Evolutionary conservation across 2,329 filamentous ascomycete species (phyloP), one percentile per base, ranked within the genome.

Genomic region (Dothideomycetes sp.): DNA sequence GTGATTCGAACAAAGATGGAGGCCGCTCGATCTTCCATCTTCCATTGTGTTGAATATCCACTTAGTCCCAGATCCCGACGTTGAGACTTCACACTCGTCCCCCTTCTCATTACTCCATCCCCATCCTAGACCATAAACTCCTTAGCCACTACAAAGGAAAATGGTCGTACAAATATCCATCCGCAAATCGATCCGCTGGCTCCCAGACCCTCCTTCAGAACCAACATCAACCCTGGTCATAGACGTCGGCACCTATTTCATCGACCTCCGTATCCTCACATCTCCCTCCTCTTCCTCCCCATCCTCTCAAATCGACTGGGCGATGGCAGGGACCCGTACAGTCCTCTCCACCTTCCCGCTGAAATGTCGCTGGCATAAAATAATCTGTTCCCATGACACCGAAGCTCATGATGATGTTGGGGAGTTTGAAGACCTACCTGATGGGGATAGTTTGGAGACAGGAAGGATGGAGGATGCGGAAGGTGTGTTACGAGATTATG

Each of bases 81-180:
- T 25, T 12, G 7, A 8, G 23, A 25, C 7, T 25, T 25, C 7
- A 7, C 8, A 7, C 23, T 25, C 23, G 12, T 12, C 12, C 7
- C 23, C 8, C 8, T 25, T 25, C 23, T 12, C 7, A 25, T 25
- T 12, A 7, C 12, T n/a, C n/a, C 23, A 7, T 7, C 23, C 23
- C 12, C 7, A 7, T 7, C 23, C 12, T 24, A 24, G 23, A 7
- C 7, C 23, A 7, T 24, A 24, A 24, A 7, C 23, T 24, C 12
- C 23, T 7, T 12, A 24, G 23, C n/a, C 28, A 41, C n/a, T n/a
- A n/a, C n/a, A n/a, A n/a, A n/a, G n/a, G n/a, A n/a, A n/a, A 12
- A 41, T 43, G 41, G 33, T 35, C 34, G 42, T 44, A 9, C 22
- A 40, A 22, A 18, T 44, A 5, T 28, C 35, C 31, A 34, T 32